phyloP scores from a whole-genome alignment of 139 green algal genomes.

The Nannochloris sp. region DNA sequence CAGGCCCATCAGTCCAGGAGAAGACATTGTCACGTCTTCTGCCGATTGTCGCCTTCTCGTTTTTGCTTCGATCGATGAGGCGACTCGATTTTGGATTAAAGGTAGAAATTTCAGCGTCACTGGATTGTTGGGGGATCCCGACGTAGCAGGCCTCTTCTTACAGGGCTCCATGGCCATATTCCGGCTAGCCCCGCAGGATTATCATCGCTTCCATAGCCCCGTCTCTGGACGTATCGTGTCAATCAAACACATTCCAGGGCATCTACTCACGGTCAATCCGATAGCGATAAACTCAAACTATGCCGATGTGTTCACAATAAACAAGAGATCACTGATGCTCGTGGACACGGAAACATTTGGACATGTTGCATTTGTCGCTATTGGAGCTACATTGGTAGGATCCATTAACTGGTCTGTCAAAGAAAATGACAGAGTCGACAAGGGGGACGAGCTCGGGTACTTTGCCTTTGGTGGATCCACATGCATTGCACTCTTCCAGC shows the following conservation, averaged over 20 bases:
- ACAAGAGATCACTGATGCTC: slow-evolving; percentile 35
- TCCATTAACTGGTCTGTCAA: slow-evolving; percentile 25
- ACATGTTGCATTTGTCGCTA: slow-evolving; percentile 32
- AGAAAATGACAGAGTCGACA: slow-evolving; percentile 8
- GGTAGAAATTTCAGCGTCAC: slow-evolving; percentile 42
- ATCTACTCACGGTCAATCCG: slow-evolving; percentile 30
- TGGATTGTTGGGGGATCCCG: slow-evolving; percentile 35
- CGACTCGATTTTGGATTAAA: slow-evolving; percentile 57
- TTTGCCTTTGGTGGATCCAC: slow-evolving; percentile 49
- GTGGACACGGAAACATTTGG: slow-evolving; percentile 23
- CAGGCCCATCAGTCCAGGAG: slow-evolving; percentile 25
- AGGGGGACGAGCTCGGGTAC: slow-evolving; percentile 42
- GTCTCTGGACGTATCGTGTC: slow-evolving; percentile 19
- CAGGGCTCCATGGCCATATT: slow-evolving; percentile 31
- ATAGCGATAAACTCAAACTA: slow-evolving; percentile 36
- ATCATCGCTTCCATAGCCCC: slow-evolving; percentile 40
- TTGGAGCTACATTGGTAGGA: slow-evolving; percentile 35
- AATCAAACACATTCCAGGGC: slow-evolving; percentile 23
- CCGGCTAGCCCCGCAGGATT: slow-evolving; percentile 31
- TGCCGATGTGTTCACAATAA: slow-evolving; percentile 36
- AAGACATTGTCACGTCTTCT: slow-evolving; percentile 14
- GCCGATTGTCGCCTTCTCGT: slow-evolving; percentile 32
- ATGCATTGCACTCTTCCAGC: slow-evolving; percentile 28
- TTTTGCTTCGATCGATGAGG: slow-evolving; percentile 32
- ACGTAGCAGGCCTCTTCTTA: slow-evolving; percentile 10